A percentile compares a stretch with the other conserved stretches of the same genome.
phyloP scores from a whole-genome alignment of 371 early-diverging fungal genomes.

The Mucor velutinosus region DNA sequence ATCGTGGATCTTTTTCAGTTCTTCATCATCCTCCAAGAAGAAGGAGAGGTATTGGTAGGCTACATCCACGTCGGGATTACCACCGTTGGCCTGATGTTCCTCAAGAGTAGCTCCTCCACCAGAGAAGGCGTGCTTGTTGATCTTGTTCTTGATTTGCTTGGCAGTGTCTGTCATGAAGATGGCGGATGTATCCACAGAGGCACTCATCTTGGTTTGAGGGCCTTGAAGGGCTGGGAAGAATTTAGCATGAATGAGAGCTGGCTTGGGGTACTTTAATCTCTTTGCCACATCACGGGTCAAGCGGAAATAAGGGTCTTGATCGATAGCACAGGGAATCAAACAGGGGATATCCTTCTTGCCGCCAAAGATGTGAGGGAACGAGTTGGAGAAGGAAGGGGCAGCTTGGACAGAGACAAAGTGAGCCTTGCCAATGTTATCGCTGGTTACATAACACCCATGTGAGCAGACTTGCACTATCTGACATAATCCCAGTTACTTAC shows the following conservation, averaged over 20 bases:
- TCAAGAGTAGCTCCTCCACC: conserved; percentile 96
- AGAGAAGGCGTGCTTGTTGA: conserved; percentile 95
- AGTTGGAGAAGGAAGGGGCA: conserved; percentile 93
- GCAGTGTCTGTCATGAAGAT: conserved; percentile 97
- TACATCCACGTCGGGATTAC: conserved; percentile 98
- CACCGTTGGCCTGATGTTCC: conserved; percentile 89
- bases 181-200: conserved; percentile 90
- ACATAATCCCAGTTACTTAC: conserved; percentile 27
- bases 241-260: conserved; percentile 92
- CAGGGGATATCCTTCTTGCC: conserved; percentile 89
- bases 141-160: conserved; percentile 96
- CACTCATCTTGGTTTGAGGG: conserved; percentile 98
- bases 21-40: conserved; percentile 97
- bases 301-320: conserved; percentile 99
- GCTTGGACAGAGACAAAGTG: conserved; percentile 94
- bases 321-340: conserved; percentile 99
- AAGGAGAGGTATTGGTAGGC: conserved; percentile 96
- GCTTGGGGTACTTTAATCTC: conserved; percentile 96
- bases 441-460: conserved; percentile 13
- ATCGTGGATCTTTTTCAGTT: conserved; percentile 75
- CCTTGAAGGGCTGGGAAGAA: conserved; percentile 99
- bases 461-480: neutral
- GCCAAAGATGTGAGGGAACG: conserved; percentile 97
- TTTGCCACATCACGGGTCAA: conserved; percentile 97
- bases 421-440: conserved; percentile 89